A percentile compares a stretch with the other conserved stretches of the same genome.
phyloP scores from a whole-genome alignment of 768 basidiomycete genomes.

The Amanita molliuscula region DNA sequence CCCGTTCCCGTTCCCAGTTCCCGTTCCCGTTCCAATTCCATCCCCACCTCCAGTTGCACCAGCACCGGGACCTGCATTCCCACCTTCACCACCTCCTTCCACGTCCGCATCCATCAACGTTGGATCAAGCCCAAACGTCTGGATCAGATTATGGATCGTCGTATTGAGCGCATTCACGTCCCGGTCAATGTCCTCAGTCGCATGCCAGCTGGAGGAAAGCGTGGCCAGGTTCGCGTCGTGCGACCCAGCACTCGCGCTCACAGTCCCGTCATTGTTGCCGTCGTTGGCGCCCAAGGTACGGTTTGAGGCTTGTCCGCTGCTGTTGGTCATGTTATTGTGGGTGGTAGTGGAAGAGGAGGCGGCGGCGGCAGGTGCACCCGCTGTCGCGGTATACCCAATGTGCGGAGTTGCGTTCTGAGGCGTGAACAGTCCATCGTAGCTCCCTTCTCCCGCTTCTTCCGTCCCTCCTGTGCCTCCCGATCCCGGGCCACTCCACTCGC shows the following conservation, averaged over 20 bases:
- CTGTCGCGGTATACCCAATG: not conserved
- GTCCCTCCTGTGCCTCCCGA: not conserved
- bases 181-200: slow-evolving; percentile 53
- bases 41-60: not conserved
- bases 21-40: not conserved
- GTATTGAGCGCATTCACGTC: slow-evolving; percentile 64
- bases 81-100: not conserved
- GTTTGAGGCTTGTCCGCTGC: not conserved
- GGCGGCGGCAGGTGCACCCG: not conserved
- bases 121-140: slow-evolving; percentile 59
- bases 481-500: not conserved
- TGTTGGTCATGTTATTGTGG: not conserved
- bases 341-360: not conserved
- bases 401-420: not conserved
- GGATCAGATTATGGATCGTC: slow-evolving; percentile 63
- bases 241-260: no score
- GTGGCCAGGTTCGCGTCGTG: slow-evolving; percentile 19
- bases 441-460: no score
- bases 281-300: no score
- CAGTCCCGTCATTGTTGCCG: no score
- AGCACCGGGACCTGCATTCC: not conserved
- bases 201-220: slow-evolving; percentile 40
- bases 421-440: not conserved
- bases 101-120: slow-evolving; percentile 14
- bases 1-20: not conserved